Percentiles rank a stretch among this genome's conserved stretches.
phyloP scores from a whole-genome alignment of 2,329 filamentous ascomycete genomes.

The Pseudocercospora eumusae region DNA sequence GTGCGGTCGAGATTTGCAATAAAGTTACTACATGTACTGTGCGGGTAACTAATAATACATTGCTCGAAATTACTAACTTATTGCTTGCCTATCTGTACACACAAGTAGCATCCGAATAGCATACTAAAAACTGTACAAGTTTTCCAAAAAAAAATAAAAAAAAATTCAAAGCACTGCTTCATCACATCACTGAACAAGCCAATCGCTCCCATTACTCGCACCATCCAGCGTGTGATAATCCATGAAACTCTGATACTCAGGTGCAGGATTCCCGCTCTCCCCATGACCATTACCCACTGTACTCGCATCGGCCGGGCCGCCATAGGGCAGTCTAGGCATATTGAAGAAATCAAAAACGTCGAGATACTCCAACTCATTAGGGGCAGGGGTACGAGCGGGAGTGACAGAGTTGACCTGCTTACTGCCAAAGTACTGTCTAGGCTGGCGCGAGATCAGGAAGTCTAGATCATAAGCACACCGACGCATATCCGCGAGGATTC shows the following conservation, averaged over 20 bases:
- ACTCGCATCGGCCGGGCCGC: conserved; percentile 34
- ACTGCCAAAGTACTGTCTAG: conserved; percentile 49
- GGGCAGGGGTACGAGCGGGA: conserved; percentile 56
- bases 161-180: not conserved
- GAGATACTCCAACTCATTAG: conserved; percentile 84
- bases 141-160: no score
- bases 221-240: conserved; percentile 30
- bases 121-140: no score
- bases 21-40: no score
- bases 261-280: conserved; percentile 27
- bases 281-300: conserved; percentile 32
- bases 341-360: conserved; percentile 97
- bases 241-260: conserved; percentile 31
- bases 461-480: conserved; percentile 88
- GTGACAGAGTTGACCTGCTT: conserved; percentile 35
- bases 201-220: conserved; percentile 24
- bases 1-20: no score
- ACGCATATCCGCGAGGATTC: conserved; percentile 88
- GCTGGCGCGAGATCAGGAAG: conserved; percentile 82
- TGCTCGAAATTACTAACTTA: no score
- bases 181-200: conserved; percentile 25
- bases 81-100: no score
- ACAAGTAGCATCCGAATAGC: no score
- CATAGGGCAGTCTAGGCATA: conserved; percentile 68
- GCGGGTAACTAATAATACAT: no score